Evolutionary conservation across 2,329 filamentous ascomycete genomes (phyloP), one percentile per base, ranked within the genome.

Genomic region (Diaporthe vexans): DNA sequence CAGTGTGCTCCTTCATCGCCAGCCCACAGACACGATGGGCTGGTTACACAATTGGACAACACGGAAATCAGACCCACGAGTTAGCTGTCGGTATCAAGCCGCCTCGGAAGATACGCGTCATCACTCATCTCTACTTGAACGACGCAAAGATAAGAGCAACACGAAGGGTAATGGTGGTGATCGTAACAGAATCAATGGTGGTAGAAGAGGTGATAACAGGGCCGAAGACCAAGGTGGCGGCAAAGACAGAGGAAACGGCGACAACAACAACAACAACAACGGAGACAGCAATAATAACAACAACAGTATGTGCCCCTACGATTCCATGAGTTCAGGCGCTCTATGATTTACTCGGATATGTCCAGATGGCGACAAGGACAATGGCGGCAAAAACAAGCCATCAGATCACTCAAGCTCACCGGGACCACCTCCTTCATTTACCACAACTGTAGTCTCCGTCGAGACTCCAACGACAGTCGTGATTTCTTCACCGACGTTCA

Each of bases 381-480:
- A 35, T 19, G 29, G 26, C 26, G 58, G n/a, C 13, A 46, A 29
- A 15, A 67, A 37, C 7, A 67, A 65, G 10, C 26, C 40, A 7
- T 33, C 61, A 17, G 40, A 65, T 11, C 29, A 43, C 19, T 65
- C 59, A 21, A 51, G 33, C 5, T 19, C 61, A 35, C 51, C 43
- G 10, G 43, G 51, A 33, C 26, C 61, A 24, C 29, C 43, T 24
- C 17, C 26, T 37, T 52, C 43, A 19, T 19, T 52, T 33, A 67
- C 61, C 24, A 67, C 61, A 13, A 67, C 61, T 19, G 3, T 67
- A 51, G 29, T 67, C 29, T 67, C 61, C 13, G 29, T 67, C 1
- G 29, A 33, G 61, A 46, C 61, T 17, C 61, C 61, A 24, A 67
- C 61, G 21, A 67, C 61, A 11, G 21, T 67, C 1, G 21, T 24